phyloP scores from a whole-genome alignment of 176 grass and related monocot species.

The Carex littledalei region DNA sequence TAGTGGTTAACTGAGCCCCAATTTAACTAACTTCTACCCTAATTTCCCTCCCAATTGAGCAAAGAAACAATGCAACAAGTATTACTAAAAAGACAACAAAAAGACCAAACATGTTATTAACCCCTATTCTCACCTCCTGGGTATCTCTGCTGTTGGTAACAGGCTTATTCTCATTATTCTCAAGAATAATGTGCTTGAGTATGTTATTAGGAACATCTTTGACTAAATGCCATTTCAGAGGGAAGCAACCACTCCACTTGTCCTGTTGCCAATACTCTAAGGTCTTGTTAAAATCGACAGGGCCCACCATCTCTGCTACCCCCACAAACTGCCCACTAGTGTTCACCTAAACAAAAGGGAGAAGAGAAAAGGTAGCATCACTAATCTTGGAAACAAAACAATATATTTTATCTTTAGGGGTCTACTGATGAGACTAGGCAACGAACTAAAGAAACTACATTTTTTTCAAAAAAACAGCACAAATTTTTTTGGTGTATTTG shows the following conservation, averaged over 20 bases:
- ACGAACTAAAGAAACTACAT: not conserved
- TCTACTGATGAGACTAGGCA: not conserved
- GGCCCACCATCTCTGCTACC: conserved; percentile 67
- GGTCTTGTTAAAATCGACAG: conserved; percentile 83
- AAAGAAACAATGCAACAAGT: not conserved
- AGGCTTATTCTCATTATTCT: conserved; percentile 93
- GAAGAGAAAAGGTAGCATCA: not conserved
- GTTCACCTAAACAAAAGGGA: conserved; percentile 50
- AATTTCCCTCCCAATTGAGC: not conserved
- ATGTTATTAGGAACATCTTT: conserved; percentile 89
- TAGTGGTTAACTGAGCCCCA: not conserved
- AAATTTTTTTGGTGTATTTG: not conserved
- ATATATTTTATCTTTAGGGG: not conserved
- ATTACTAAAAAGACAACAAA: not conserved
- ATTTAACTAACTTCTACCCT: not conserved
- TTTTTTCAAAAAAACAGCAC: not conserved
- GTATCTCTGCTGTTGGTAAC: conserved; percentile 91
- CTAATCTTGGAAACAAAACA: not conserved
- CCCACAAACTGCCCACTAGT: conserved; percentile 84
- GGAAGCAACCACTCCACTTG: conserved; percentile 89
- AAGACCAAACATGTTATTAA: not conserved
- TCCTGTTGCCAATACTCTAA: conserved; percentile 91
- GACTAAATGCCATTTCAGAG: conserved; percentile 95
- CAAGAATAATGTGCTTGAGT: conserved; percentile 74
- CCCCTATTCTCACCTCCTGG: conserved; percentile 57